Evolutionary conservation across 1,284 basidiomycete genomes (phyloP).

Genomic region (Farysia itapuensis): DNA sequence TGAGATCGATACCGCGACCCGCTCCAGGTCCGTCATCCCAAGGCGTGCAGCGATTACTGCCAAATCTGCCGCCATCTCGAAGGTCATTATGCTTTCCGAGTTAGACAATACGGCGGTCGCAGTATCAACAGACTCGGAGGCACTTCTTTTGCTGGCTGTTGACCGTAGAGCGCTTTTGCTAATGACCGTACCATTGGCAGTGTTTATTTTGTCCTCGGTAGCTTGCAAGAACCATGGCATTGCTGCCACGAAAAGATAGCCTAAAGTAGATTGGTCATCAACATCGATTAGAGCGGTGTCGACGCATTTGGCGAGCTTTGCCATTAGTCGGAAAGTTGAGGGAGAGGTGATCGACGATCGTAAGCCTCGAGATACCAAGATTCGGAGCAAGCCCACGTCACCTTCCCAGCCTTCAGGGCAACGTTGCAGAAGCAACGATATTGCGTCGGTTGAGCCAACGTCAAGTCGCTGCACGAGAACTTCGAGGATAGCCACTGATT

Average conservation of each 20-base stretch:
- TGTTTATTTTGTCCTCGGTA: constrained; percentile 64
- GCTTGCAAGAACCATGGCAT: constrained; percentile 87
- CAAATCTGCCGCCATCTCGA: constrained; percentile 75
- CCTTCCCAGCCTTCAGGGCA: constrained; percentile 74
- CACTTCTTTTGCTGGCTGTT: constrained; percentile 4
- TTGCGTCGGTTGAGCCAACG: constrained; percentile 69
- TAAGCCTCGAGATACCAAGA: constrained; percentile 76
- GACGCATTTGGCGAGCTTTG: constrained; percentile 68
- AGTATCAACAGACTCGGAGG: background rate
- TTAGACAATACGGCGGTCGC: constrained; percentile 60
- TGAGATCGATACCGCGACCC: constrained; percentile 85
- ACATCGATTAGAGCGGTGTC: constrained; percentile 74
- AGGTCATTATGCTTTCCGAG: constrained; percentile 68
- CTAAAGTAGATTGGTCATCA: constrained; percentile 68
- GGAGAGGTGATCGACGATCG: constrained; percentile 75
- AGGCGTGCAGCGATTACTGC: constrained; percentile 73
- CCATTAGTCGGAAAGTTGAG: constrained; percentile 72
- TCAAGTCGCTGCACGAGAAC: constrained; percentile 74
- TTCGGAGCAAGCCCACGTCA: constrained; percentile 70
- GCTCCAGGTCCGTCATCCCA: constrained; percentile 73
- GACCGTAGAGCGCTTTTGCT: constrained; percentile 21
- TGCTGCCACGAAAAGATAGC: constrained; percentile 78
- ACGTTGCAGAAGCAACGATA: constrained; percentile 70
- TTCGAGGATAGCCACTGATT: constrained; percentile 72
- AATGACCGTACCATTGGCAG: constrained; percentile 9